phyloP scores from a whole-genome alignment of 202 grass and related monocot species.

The Setaria viridis region DNA sequence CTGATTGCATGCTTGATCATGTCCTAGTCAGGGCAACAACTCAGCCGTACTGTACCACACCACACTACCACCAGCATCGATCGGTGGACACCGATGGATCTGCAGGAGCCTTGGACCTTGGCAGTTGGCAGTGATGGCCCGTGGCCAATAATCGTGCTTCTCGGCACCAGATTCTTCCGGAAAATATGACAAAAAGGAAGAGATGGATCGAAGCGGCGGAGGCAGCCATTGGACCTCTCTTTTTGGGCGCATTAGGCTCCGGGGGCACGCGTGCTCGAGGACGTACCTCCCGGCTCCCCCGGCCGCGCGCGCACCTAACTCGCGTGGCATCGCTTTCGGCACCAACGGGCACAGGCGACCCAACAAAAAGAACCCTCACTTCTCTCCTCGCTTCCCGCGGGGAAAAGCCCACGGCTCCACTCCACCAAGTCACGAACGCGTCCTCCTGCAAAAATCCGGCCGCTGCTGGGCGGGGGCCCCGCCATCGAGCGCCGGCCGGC shows the following conservation, averaged over 20 bases:
- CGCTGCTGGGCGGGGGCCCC: neutral
- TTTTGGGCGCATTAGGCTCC: conserved; percentile 45
- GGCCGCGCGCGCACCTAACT: conserved; percentile 38
- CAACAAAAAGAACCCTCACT: neutral
- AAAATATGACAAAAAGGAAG: conserved; percentile 51
- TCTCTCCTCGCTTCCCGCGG: neutral
- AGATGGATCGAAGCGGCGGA: neutral
- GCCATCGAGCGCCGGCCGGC: conserved; percentile 19
- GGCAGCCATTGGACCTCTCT: conserved; percentile 19
- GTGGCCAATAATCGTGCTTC: neutral
- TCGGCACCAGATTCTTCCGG: conserved; percentile 37
- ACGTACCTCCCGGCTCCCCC: conserved; percentile 9
- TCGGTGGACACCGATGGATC: neutral
- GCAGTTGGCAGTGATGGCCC: neutral
- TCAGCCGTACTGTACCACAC: neutral
- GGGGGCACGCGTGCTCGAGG: conserved; percentile 47
- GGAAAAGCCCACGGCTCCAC: neutral
- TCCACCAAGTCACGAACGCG: no score
- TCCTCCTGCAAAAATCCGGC: no score
- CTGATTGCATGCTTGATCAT: neutral
- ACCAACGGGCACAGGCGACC: conserved; percentile 21
- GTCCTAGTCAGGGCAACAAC: neutral
- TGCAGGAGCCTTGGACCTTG: neutral
- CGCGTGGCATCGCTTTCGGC: conserved; percentile 53
- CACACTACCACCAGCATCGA: neutral